Conservation (phyloP, 768 basidiomycete species). For the Suillus cothurnatus region DNA sequence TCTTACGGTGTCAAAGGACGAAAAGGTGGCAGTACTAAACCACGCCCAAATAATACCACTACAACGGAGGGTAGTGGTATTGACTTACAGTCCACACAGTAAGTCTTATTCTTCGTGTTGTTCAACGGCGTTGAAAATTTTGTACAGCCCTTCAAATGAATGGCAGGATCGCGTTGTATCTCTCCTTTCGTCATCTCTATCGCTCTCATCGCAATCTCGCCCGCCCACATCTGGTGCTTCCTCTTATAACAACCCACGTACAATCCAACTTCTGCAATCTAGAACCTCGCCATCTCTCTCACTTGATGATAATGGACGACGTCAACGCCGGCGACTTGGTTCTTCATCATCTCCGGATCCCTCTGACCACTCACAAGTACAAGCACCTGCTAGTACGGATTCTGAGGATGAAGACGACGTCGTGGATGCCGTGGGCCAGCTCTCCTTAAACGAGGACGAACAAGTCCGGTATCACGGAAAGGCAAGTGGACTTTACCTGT, state of each 20-base stretch:
- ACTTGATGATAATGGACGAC: conserved; percentile 37
- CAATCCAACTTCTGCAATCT: conserved; percentile 12
- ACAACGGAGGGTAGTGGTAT: conserved; percentile 24
- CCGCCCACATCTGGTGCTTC: neutral
- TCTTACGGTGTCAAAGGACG: conserved; percentile 78
- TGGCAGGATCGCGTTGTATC: conserved; percentile 73
- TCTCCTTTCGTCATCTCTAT: conserved; percentile 25
- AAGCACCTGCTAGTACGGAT: conserved; percentile 32
- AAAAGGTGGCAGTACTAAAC: conserved; percentile 42
- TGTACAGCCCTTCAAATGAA: conserved; percentile 70
- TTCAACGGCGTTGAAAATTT: conserved; percentile 7
- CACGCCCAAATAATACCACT: conserved; percentile 22
- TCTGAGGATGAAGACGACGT: conserved; percentile 47
- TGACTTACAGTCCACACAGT: conserved; percentile 67
- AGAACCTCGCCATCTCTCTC: conserved; percentile 16
- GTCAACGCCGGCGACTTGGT: conserved; percentile 54
- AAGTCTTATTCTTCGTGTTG: conserved; percentile 27
- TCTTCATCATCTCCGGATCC: conserved; percentile 24
- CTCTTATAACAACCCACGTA: conserved; percentile 19
- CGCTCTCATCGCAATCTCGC: conserved; percentile 4
- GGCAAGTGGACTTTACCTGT: conserved; percentile 76
- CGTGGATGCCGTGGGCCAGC: conserved; percentile 77
- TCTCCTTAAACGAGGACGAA: conserved; percentile 85
- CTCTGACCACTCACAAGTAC: conserved; percentile 12
- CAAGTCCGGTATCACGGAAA: conserved; percentile 89